Conservation (phyloP, 352 stramenopile genomes). For the Nothophytophthora sp. region DNA sequence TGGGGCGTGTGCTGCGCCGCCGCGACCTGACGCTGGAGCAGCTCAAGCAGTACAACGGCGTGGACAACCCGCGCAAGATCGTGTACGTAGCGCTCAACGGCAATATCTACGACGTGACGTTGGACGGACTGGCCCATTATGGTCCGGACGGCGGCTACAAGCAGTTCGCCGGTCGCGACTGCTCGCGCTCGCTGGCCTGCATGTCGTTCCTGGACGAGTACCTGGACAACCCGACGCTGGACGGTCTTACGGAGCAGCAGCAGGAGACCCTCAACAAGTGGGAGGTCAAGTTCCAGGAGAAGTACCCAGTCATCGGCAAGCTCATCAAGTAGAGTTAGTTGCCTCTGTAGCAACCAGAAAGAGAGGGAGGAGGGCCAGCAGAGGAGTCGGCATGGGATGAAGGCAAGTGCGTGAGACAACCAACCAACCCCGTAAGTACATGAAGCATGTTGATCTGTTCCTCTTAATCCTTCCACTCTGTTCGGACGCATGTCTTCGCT, state of each 20-base stretch:
- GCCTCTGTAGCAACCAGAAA: too few species aligned
- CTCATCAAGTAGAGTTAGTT: conserved; percentile 41
- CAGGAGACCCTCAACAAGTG: conserved; percentile 95
- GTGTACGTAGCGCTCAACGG: conserved; percentile 95
- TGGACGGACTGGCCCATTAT: conserved; percentile 95
- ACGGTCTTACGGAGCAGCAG: conserved; percentile 93
- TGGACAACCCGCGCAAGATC: conserved; percentile 83
- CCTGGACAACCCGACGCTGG: conserved; percentile 90
- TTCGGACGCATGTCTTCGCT: too few species aligned
- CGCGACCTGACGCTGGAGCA: conserved; percentile 80
- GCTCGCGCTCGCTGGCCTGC: conserved; percentile 92
- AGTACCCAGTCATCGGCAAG: conserved; percentile 95
- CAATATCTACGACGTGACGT: conserved; percentile 97
- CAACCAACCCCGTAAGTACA: conserved; percentile 1
- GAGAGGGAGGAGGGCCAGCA: too few species aligned
- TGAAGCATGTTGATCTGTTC: conserved; percentile 8
- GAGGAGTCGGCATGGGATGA: too few species aligned
- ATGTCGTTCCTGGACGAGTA: conserved; percentile 97
- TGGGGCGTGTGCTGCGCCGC: conserved; percentile 88
- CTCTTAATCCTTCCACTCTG: too few species aligned
- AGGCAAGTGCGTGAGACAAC: conserved; percentile 11
- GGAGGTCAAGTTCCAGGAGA: conserved; percentile 95
- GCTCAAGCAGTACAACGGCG: conserved; percentile 84
- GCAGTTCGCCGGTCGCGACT: conserved; percentile 96
- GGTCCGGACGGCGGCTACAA: conserved; percentile 94